Evolutionary conservation across 2,329 filamentous ascomycete genomes (phyloP).

Genomic region (Dryadomyces sulphureus): DNA sequence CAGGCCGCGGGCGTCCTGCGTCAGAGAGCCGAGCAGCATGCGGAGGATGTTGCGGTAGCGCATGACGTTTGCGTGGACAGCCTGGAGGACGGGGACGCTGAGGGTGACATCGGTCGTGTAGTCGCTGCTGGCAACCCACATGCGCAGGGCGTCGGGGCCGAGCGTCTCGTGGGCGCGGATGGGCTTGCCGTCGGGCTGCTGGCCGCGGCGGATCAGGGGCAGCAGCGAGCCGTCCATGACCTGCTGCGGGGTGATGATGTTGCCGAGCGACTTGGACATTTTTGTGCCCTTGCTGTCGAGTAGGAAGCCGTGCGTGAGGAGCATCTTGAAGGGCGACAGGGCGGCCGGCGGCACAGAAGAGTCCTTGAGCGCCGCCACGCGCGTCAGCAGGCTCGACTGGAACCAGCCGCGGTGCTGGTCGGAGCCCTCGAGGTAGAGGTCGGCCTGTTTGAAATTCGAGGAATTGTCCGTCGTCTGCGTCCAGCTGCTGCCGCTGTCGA

Average conservation of each 20-base stretch:
- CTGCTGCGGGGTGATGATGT: conserved; percentile 64
- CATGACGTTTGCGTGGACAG: conserved; percentile 60
- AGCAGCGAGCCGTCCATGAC: conserved; percentile 76
- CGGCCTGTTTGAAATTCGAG: too few relatives aligned
- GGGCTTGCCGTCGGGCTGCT: not conserved
- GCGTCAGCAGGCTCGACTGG: conserved; percentile 84
- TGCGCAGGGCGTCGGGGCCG: conserved; percentile 71
- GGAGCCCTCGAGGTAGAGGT: conserved; percentile 85
- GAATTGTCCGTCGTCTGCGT: conserved; percentile 29
- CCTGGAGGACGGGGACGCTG: conserved; percentile 60
- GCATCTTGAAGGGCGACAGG: conserved; percentile 61
- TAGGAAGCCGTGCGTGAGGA: conserved; percentile 94
- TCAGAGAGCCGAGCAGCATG: conserved; percentile 70
- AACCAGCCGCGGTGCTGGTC: conserved; percentile 99
- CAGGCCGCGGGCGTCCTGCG: conserved; percentile 32
- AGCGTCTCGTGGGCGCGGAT: conserved; percentile 46
- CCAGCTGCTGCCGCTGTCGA: conserved; percentile 96
- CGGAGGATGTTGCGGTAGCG: conserved; percentile 86
- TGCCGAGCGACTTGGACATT: conserved; percentile 96
- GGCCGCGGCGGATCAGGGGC: conserved; percentile 33
- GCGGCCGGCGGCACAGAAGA: conserved; percentile 9
- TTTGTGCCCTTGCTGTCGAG: conserved; percentile 84
- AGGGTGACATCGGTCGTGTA: conserved; percentile 81
- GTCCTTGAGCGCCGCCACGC: conserved; percentile 49
- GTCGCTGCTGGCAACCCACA: conserved; percentile 87